These are phyloP conservation scores for Hyaloscypha hepaticicola DNA, from an alignment of 495 filamentous ascomycete genomes.

Conservation along the genomic window DNA sequence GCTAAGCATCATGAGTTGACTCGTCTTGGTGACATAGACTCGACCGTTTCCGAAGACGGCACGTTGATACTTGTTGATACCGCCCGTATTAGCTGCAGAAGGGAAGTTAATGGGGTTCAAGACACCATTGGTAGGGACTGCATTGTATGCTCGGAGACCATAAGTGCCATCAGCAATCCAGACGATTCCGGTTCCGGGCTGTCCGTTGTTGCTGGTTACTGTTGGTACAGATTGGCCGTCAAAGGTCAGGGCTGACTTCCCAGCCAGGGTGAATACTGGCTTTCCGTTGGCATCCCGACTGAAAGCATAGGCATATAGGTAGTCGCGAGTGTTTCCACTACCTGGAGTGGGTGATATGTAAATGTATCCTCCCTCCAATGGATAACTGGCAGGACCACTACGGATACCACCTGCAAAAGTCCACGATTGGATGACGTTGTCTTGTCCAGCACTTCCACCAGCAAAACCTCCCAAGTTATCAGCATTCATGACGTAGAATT, in stretches of 20 bases:
- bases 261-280: conserved; percentile 26
- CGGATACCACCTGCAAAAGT: conserved; percentile 39
- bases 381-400: conserved; percentile 44
- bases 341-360: conserved; percentile 27
- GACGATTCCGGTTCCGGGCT: conserved; percentile 16
- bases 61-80: conserved; percentile 41
- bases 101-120: conserved; percentile 36
- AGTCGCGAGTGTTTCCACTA: conserved; percentile 27
- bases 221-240: conserved; percentile 36
- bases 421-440: conserved; percentile 44
- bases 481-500: conserved; percentile 44
- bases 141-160: conserved; percentile 22
- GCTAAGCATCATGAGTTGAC: neutral
- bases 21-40: neutral
- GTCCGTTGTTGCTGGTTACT: conserved; percentile 5
- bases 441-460: conserved; percentile 33
- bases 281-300: conserved; percentile 22
- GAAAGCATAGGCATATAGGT: conserved; percentile 28
- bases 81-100: conserved; percentile 18
- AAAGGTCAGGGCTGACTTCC: conserved; percentile 31
- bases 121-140: conserved; percentile 36
- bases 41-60: conserved; percentile 42
- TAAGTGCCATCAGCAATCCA: conserved; percentile 8
- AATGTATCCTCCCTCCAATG: conserved; percentile 46
- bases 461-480: conserved; percentile 36